Conservation (phyloP, 306 rosid species). For the Dryas drummondii region DNA sequence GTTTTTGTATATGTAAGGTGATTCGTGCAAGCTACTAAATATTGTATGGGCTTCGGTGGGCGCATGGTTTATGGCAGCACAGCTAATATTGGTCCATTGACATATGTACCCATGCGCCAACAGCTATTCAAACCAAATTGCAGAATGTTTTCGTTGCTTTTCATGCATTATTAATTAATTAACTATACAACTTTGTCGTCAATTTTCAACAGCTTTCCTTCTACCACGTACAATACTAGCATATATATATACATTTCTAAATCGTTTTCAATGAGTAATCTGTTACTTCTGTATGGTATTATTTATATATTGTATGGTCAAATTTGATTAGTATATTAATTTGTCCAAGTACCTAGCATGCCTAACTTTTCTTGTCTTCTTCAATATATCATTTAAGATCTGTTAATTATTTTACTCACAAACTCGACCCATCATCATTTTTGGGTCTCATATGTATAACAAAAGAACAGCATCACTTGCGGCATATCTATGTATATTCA, state of each 20-base stretch:
- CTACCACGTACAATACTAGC: no score
- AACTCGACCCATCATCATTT: no score
- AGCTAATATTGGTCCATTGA: background rate
- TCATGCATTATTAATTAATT: conserved; percentile 2
- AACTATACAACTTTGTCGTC: background rate
- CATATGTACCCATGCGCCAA: background rate
- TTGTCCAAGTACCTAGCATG: background rate
- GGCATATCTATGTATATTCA: background rate
- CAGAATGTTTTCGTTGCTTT: conserved; percentile 2
- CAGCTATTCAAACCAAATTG: background rate
- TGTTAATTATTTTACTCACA: no score
- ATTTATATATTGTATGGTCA: no score
- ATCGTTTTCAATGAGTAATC: no score
- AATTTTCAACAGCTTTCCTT: background rate
- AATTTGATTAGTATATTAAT: no score
- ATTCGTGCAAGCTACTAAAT: background rate
- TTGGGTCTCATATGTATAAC: no score
- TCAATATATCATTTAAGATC: no score
- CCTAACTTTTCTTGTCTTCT: background rate
- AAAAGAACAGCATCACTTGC: no score
- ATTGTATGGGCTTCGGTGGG: background rate
- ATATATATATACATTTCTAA: no score
- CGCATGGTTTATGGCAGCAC: background rate
- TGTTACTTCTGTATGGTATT: no score
- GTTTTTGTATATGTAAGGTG: no score